Conservation (phyloP, 2,329 filamentous ascomycete genomes). For the Zymoseptoria pseudotritici region DNA sequence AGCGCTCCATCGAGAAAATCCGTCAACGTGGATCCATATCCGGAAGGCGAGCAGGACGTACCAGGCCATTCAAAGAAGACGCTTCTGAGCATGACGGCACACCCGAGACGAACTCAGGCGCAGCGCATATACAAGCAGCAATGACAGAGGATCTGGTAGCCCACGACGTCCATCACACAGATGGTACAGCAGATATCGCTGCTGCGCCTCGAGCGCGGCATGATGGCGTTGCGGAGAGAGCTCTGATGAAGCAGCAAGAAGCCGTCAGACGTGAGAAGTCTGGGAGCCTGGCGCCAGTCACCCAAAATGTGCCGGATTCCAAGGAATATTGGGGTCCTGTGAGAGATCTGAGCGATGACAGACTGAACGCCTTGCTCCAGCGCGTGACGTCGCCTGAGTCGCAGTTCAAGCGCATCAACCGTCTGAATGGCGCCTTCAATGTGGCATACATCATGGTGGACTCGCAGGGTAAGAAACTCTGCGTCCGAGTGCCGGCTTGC, state of each 20-base stretch:
- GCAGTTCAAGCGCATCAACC: slow-evolving; percentile 3
- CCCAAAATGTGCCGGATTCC: not conserved
- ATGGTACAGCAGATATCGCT: not conserved
- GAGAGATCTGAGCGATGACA: slow-evolving; percentile 4
- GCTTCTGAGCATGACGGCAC: not conserved
- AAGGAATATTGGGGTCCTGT: slow-evolving; percentile 12
- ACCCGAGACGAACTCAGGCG: not conserved
- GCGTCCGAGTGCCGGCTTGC: slow-evolving; percentile 13
- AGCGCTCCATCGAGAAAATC: not conserved
- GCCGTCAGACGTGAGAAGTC: not conserved
- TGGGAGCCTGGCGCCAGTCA: not conserved
- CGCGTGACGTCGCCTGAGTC: not conserved
- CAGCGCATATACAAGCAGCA: no score
- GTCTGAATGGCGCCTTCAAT: slow-evolving; percentile 13
- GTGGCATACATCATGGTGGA: slow-evolving; percentile 13
- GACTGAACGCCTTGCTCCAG: slow-evolving; percentile 4
- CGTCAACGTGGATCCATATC: not conserved
- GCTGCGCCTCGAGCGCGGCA: not conserved
- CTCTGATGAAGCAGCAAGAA: not conserved
- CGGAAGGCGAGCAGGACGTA: not conserved
- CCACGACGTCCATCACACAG: not conserved
- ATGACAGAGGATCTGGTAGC: not conserved
- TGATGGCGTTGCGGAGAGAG: not conserved
- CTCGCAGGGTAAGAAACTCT: slow-evolving; percentile 3
- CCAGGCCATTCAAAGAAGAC: not conserved